Percentiles rank a stretch among this genome's conserved stretches.
Evolutionary conservation across 1,139 yeast species (phyloP).

Genomic region (Suhomyces kunorum): DNA sequence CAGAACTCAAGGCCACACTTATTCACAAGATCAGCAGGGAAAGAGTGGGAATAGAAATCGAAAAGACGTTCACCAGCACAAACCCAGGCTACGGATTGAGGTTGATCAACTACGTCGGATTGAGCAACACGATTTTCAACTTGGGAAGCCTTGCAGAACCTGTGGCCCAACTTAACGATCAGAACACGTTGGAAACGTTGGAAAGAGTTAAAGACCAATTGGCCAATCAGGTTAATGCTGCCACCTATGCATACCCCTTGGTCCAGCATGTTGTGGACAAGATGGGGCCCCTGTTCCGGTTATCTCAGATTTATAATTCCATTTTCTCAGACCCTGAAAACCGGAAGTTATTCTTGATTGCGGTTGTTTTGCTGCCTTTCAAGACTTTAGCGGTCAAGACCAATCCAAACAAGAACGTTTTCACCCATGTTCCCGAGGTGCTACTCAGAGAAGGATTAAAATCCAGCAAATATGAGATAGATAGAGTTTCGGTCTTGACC

Average conservation of each 20-base stretch:
- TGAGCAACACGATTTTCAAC: constrained; percentile 62
- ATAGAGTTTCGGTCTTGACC: constrained; percentile 45
- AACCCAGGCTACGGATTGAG: constrained; percentile 67
- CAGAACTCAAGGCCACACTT: constrained; percentile 59
- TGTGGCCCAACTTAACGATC: constrained; percentile 23
- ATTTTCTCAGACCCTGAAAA: constrained; percentile 14
- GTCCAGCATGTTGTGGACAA: constrained; percentile 16
- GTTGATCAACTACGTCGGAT: constrained; percentile 54
- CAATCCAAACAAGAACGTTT: constrained; percentile 37
- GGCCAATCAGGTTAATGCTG: constrained; percentile 21
- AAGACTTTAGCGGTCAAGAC: constrained; percentile 35
- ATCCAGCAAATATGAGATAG: constrained; percentile 59
- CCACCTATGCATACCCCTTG: constrained; percentile 25
- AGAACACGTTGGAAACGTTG: constrained; percentile 11
- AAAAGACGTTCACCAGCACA: constrained; percentile 65
- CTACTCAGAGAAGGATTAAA: constrained; percentile 72
- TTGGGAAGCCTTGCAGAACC: constrained; percentile 32
- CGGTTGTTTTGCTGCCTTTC: constrained; percentile 54
- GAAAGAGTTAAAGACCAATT: constrained; percentile 12
- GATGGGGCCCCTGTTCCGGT: background rate
- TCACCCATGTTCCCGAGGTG: constrained; percentile 31
- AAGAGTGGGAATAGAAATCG: constrained; percentile 84
- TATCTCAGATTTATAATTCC: constrained; percentile 13
- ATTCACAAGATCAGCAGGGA: constrained; percentile 81
- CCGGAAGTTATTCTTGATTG: constrained; percentile 48